Conservation (phyloP, 352 stramenopile species). For the Phytophthora hibernalis region DNA sequence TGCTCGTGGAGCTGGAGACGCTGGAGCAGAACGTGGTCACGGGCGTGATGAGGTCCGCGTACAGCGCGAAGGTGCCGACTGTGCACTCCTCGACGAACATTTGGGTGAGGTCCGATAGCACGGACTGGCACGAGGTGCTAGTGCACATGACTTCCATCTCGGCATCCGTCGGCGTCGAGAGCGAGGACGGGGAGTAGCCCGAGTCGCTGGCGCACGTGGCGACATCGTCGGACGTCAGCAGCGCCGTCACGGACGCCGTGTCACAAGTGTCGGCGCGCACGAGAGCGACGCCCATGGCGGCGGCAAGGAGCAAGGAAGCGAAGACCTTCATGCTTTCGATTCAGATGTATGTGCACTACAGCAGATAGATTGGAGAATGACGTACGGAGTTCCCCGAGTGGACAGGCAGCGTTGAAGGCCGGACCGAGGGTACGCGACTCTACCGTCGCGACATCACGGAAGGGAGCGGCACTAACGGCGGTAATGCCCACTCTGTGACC, state of each 20-base stretch:
- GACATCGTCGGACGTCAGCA: conserved; percentile 22
- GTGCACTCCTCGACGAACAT: conserved; percentile 48
- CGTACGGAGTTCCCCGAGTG: conserved; percentile 11
- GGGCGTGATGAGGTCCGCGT: conserved; percentile 42
- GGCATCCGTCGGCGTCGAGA: conserved; percentile 24
- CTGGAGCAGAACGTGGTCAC: conserved; percentile 35
- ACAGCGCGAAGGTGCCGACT: conserved; percentile 34
- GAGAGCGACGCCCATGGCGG: conserved; percentile 21
- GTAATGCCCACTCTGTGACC: not conserved
- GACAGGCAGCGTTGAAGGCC: conserved; percentile 13
- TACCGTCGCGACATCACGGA: too few relatives aligned
- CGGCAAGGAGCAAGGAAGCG: conserved; percentile 20
- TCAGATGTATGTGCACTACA: conserved; percentile 10
- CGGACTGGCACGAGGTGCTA: conserved; percentile 34
- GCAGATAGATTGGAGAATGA: conserved; percentile 35
- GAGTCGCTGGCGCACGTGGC: conserved; percentile 37
- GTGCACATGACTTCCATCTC: conserved; percentile 40
- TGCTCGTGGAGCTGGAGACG: conserved; percentile 3
- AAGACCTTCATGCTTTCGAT: conserved; percentile 40
- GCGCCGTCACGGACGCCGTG: conserved; percentile 23
- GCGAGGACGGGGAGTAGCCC: conserved; percentile 40
- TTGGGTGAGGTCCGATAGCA: conserved; percentile 32
- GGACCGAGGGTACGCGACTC: too few relatives aligned
- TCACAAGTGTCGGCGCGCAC: conserved; percentile 39
- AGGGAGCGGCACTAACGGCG: not conserved